A percentile compares a stretch with the other conserved stretches of the same genome.
phyloP scores from a whole-genome alignment of 345 rosid species.

The Gossypium herbaceum region DNA sequence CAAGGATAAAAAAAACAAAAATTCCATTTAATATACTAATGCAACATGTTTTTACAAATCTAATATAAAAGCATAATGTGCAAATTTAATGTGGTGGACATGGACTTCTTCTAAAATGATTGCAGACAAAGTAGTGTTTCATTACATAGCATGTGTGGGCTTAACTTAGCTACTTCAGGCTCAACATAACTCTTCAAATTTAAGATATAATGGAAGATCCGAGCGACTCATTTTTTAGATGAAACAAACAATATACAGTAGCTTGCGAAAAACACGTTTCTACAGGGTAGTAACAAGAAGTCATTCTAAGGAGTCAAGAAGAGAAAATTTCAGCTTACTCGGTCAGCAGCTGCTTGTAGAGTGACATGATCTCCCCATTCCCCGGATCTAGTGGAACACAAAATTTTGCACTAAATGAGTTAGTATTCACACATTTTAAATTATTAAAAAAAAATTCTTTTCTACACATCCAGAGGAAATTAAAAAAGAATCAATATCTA shows the following conservation, averaged over 20 bases:
- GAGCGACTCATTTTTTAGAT: neutral
- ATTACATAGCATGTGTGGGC: neutral
- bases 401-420: constrained; percentile 23
- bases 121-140: no score
- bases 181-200: neutral
- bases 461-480: constrained; percentile 16
- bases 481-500: constrained; percentile 33
- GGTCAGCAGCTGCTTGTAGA: constrained; percentile 95
- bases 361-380: constrained; percentile 99
- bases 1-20: neutral
- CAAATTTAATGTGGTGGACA: no score
- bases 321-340: constrained; percentile 47
- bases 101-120: no score
- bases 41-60: neutral
- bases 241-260: neutral
- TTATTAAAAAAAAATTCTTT: constrained; percentile 1
- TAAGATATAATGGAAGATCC: neutral
- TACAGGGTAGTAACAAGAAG: neutral
- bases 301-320: neutral
- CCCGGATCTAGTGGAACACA: constrained; percentile 46
- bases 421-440: constrained; percentile 10
- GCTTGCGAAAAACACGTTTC: neutral
- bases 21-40: neutral
- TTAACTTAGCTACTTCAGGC: neutral
- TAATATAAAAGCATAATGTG: neutral